These are phyloP conservation scores for Ambrosia trifida DNA, from an alignment of 129 eudicot species.

Conservation along the genomic window DNA sequence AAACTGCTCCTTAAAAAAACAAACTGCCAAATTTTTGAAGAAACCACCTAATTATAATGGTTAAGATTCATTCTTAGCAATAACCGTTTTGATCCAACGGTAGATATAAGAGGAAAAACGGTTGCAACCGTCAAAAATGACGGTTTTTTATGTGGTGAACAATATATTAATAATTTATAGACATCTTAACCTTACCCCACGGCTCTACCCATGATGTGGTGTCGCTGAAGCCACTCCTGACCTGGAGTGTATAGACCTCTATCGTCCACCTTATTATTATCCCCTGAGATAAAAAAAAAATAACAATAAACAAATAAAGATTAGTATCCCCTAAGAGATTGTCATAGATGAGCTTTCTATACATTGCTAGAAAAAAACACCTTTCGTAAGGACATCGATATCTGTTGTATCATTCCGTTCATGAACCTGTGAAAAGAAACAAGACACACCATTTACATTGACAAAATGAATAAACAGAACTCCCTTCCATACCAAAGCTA, in stretches of 20 bases:
- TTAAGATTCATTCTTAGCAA: too few species aligned
- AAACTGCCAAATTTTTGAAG: too few species aligned
- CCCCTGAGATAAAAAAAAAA: slow-evolving; percentile 50
- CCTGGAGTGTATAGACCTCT: slow-evolving; percentile 63
- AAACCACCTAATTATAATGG: too few species aligned
- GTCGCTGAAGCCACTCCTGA: slow-evolving; percentile 73
- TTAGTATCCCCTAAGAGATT: slow-evolving; percentile 37
- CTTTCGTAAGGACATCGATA: slow-evolving; percentile 82
- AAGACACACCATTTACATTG: not conserved
- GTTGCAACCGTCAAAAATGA: too few species aligned
- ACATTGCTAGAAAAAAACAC: slow-evolving; percentile 29
- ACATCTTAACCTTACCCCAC: slow-evolving; percentile 55
- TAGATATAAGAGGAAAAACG: too few species aligned
- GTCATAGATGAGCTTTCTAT: not conserved
- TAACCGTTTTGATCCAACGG: too few species aligned
- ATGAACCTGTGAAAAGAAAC: slow-evolving; percentile 58
- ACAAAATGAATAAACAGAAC: not conserved
- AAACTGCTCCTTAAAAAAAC: too few species aligned
- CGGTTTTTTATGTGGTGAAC: too few species aligned
- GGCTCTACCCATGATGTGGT: slow-evolving; percentile 93
- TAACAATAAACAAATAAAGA: too few species aligned
- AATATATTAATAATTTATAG: not conserved
- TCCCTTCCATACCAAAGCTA: not conserved
- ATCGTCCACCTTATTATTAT: slow-evolving; percentile 62
- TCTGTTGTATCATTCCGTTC: slow-evolving; percentile 58